Evolutionary conservation across 2,329 filamentous ascomycete species (phyloP), one percentile per base, ranked within the genome.

Genomic region (Talaromyces islandicus): DNA sequence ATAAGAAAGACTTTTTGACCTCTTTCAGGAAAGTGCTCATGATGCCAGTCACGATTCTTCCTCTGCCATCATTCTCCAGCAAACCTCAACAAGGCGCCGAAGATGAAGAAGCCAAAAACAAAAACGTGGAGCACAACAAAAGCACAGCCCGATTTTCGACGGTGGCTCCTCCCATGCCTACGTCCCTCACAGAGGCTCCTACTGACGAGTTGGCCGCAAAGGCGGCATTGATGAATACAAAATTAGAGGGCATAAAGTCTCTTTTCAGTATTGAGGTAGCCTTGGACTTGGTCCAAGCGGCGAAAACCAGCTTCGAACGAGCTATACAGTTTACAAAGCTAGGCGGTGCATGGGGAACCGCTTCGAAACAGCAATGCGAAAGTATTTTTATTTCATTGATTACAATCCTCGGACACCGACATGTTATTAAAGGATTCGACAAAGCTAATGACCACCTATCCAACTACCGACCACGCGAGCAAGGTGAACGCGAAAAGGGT

Each of bases 11-110:
- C 72, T 99, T 99, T 68, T 73, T 99, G 63, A 94, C 88, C 52
- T 96, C 92, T 0, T 99, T 99, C 81, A 97, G 92, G 71, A 97
- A 97, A 74, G 94, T 99, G 9, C 90, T 99, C 65, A 97, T 99
- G 92, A 95, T 96, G 87, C 94, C 94, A 2, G 93, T 99, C 54
- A 96, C 91, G 57, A 93, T 92, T 9, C 80, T 97, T 4, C 60
- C 60, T 57, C 27, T 59, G 17, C 90, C 91, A 1, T 87, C 84
- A 53, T 84, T 91, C 64, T 80, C 84, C 6, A n/a, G 82, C 82
- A 58, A 90, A 86, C 69, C 81, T 77, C 62, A 75, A 74, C 70
- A 69, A 41, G 9, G 67, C 10, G 74, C 71, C 58, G 53, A 64
- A 0, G 69, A 68, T 10, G 63, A 65, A 6, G 64, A 66, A 21